Evolutionary conservation across 179 eudicot genomes (phyloP).

Genomic region (Carnegiea gigantea): DNA sequence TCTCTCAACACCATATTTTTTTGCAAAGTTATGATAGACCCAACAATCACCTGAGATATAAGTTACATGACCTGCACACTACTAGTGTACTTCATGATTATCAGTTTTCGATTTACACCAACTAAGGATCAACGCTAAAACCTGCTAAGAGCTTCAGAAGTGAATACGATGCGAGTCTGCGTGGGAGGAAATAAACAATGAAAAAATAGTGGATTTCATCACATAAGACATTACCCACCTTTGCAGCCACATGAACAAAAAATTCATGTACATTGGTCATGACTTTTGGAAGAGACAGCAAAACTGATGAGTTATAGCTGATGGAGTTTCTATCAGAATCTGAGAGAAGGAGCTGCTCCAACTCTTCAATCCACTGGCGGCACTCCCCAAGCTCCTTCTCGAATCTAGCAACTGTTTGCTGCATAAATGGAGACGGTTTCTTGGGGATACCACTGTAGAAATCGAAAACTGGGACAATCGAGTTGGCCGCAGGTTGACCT

Average conservation of each 20-base stretch:
- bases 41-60: background rate
- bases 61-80: background rate
- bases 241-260: slow-evolving; percentile 96
- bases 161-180: background rate
- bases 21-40: background rate
- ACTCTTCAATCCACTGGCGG: slow-evolving; percentile 90
- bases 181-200: background rate
- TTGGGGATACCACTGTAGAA: slow-evolving; percentile 84
- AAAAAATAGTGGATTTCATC: background rate
- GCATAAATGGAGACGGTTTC: slow-evolving; percentile 86
- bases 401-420: slow-evolving; percentile 80
- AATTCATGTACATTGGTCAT: slow-evolving; percentile 88
- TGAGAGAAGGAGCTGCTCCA: slow-evolving; percentile 77
- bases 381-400: slow-evolving; percentile 80
- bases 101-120: background rate
- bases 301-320: slow-evolving; percentile 52
- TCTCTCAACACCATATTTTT: background rate
- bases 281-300: slow-evolving; percentile 93
- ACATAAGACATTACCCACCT: slow-evolving; percentile 62
- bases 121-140: background rate
- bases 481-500: slow-evolving; percentile 45
- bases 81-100: background rate
- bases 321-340: slow-evolving; percentile 63
- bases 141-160: slow-evolving; percentile 7
- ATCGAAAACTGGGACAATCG: slow-evolving; percentile 59